These are phyloP conservation scores for Aspergillus aculeatus DNA, from an alignment of 2,329 filamentous ascomycete species.

Conservation along the genomic window DNA sequence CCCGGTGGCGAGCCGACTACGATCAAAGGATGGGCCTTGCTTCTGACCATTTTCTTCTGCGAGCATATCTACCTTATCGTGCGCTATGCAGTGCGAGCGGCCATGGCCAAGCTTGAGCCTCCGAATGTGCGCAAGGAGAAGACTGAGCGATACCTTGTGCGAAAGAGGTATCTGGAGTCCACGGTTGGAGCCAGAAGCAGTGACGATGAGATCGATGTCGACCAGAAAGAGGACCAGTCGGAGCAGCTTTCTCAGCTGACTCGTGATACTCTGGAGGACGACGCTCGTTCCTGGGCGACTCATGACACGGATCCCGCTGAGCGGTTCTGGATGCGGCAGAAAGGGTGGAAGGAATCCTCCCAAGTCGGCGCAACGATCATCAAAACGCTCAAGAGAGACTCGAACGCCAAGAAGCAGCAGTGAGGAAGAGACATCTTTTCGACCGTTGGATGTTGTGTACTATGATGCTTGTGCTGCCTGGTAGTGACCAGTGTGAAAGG, in stretches of 20 bases:
- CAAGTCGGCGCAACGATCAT: slow-evolving; percentile 44
- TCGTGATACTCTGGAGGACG: slow-evolving; percentile 42
- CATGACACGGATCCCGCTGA: slow-evolving; percentile 34
- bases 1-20: slow-evolving; percentile 49
- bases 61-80: slow-evolving; percentile 87
- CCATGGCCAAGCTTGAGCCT: slow-evolving; percentile 77
- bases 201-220: slow-evolving; percentile 23
- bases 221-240: slow-evolving; percentile 13
- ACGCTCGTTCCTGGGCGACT: slow-evolving; percentile 37
- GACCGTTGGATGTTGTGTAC: neutral
- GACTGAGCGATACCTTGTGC: slow-evolving; percentile 73
- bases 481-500: neutral
- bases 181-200: slow-evolving; percentile 23
- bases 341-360: slow-evolving; percentile 44
- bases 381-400: slow-evolving; percentile 27
- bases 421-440: slow-evolving; percentile 11
- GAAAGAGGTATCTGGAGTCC: slow-evolving; percentile 71
- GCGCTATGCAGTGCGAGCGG: slow-evolving; percentile 68
- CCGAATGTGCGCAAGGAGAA: slow-evolving; percentile 83
- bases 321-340: slow-evolving; percentile 47
- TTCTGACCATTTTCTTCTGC: slow-evolving; percentile 78
- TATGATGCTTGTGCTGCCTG: neutral
- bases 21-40: slow-evolving; percentile 75
- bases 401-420: slow-evolving; percentile 37
- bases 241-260: slow-evolving; percentile 32